Evolutionary conservation across 1,284 basidiomycete species (phyloP), one percentile per base, ranked within the genome.

Genomic region (Waitea zeae): DNA sequence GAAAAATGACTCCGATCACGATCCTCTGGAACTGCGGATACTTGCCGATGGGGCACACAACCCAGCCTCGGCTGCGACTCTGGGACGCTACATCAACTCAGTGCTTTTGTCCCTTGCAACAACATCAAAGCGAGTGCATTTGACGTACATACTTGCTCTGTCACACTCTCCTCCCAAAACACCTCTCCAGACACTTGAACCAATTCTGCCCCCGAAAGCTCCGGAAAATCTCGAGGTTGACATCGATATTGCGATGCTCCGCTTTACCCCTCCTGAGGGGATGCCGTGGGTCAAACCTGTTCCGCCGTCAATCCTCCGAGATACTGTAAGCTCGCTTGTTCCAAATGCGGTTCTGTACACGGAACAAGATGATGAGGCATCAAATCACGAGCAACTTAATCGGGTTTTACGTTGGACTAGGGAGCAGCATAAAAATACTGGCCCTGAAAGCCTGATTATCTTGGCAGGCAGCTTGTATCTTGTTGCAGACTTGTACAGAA

Each of bases 41-140:
- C 64, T 98, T 5, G 77, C 81, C 2, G 95, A 99, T 49, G 95
- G 95, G 3, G 93, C 95, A 1, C 95, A 99, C 52, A 99, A 99
- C 49, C 59, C 74, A n/a, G 76, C 83, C 4, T 90, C 89, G 0
- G 69, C 88, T 0, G 43, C 51, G 13, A 72, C 72, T 0, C 67
- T 99, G 5, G 62, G 74, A 1, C 49, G 59, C 4, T 97, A 90
- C 51, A 57, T 97, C 38, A 60, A 68, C 22, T 49, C 58, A 2
- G 52, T 79, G 4, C 41, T 50, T 17, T 38, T 51, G 13, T 38
- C 46, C 20, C 12, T 43, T 14, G 12, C 43, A n/a, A 35, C 13
- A 42, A 41, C 38, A 38, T 7, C 11, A 14, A 7, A n/a, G n/a
- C 14, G 11, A 6, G 4, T 20, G 37, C 35, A 32, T 36, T 44